phyloP scores from a whole-genome alignment of 164 flowering plant genomes.

The Taxillus chinensis region DNA sequence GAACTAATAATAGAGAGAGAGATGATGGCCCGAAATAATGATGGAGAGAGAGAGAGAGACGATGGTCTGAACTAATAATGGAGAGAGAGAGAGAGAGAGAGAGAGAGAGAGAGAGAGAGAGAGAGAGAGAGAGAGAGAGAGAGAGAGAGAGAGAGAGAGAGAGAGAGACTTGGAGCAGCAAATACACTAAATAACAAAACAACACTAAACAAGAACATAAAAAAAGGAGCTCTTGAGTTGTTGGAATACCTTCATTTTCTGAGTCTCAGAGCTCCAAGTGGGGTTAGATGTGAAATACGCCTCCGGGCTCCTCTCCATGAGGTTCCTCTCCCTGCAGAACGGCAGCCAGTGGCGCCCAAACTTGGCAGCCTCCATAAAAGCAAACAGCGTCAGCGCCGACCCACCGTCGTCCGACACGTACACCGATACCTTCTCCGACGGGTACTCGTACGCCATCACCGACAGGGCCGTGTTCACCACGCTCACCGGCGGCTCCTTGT shows the following conservation, averaged over 20 bases:
- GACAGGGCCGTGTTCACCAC: constrained; percentile 52
- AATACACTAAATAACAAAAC: too few relatives aligned
- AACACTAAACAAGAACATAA: too few relatives aligned
- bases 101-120: too few relatives aligned
- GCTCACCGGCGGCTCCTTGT: constrained; percentile 49
- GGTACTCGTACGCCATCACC: constrained; percentile 58
- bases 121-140: too few relatives aligned
- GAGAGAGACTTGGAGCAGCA: too few relatives aligned
- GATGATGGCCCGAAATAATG: too few relatives aligned
- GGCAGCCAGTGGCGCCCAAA: constrained; percentile 53
- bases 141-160: too few relatives aligned
- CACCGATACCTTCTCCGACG: constrained; percentile 42
- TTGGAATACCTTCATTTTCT: constrained; percentile 32
- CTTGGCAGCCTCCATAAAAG: constrained; percentile 50
- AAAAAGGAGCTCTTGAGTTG: neutral
- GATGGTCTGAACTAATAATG: too few relatives aligned
- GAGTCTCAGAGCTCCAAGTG: constrained; percentile 9
- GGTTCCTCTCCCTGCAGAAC: constrained; percentile 31
- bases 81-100: too few relatives aligned
- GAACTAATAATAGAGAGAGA: too few relatives aligned
- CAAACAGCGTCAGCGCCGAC: constrained; percentile 48
- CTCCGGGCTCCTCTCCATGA: constrained; percentile 32
- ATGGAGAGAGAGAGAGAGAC: too few relatives aligned
- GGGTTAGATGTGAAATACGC: constrained; percentile 22
- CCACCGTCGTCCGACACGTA: constrained; percentile 66